phyloP scores from a whole-genome alignment of 805 yeast species.

The Metschnikowia continentalis region DNA sequence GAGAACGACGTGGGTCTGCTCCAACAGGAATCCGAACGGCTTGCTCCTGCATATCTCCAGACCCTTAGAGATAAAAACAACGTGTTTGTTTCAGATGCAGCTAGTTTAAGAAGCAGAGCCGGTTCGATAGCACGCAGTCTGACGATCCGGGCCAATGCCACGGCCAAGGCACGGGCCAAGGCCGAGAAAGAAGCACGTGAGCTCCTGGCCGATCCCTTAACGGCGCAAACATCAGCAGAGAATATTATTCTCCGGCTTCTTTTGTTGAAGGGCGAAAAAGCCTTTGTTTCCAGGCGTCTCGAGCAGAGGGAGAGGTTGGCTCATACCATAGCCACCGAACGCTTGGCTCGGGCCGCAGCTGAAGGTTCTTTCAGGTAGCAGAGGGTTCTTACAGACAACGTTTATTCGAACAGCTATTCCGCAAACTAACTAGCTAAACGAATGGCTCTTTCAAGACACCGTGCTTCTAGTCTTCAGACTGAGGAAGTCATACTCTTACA shows the following conservation, averaged over 20 bases:
- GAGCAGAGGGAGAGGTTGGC: conserved; percentile 59
- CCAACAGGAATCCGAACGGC: conserved; percentile 53
- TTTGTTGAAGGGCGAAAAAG: conserved; percentile 58
- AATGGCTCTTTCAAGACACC: too few species aligned
- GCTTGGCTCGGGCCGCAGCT: conserved; percentile 45
- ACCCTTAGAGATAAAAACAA: conserved; percentile 47
- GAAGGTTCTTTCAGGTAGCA: conserved; percentile 25
- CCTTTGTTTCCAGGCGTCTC: conserved; percentile 55
- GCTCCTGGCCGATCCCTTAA: conserved; percentile 28
- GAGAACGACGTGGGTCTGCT: conserved; percentile 47
- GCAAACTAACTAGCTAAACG: too few species aligned
- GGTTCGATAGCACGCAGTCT: conserved; percentile 56
- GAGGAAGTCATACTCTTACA: too few species aligned
- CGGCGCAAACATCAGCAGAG: conserved; percentile 47
- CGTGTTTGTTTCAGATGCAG: conserved; percentile 21
- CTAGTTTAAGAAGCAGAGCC: conserved; percentile 27
- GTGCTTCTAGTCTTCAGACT: too few species aligned
- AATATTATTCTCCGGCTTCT: conserved; percentile 71
- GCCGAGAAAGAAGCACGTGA: conserved; percentile 22
- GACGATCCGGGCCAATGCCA: conserved; percentile 70
- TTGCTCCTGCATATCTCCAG: conserved; percentile 52
- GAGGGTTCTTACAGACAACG: too few species aligned
- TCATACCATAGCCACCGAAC: conserved; percentile 51
- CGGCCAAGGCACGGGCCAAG: conserved; percentile 49
- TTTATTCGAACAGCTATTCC: too few species aligned